Conservation (phyloP, 371 early-diverging fungal genomes). For the Mucor irregularis region DNA sequence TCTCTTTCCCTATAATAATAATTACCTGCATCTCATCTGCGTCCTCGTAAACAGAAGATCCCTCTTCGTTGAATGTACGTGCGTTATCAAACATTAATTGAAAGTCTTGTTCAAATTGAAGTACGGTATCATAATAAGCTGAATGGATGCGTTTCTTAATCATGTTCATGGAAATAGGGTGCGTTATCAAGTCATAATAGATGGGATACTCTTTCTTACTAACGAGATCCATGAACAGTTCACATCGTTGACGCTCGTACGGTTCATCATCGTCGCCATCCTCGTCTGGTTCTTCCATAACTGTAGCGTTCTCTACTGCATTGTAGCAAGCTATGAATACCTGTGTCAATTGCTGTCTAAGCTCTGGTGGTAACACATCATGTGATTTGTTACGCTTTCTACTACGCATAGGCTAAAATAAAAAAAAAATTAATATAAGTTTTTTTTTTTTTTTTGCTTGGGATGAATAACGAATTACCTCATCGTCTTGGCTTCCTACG, state of each 20-base stretch:
- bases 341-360: constrained; percentile 53
- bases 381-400: neutral
- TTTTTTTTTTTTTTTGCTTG: too few relatives aligned
- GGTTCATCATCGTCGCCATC: constrained; percentile 36
- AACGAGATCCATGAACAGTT: constrained; percentile 76
- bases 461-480: too few relatives aligned
- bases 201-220: constrained; percentile 77
- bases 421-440: neutral
- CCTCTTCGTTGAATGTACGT: constrained; percentile 76
- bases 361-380: constrained; percentile 24
- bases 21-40: constrained; percentile 60
- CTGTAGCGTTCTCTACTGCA: constrained; percentile 55
- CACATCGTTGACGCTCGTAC: constrained; percentile 51
- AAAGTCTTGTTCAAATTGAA: constrained; percentile 63
- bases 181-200: constrained; percentile 82
- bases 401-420: neutral
- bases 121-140: constrained; percentile 50
- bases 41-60: constrained; percentile 77
- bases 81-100: constrained; percentile 82
- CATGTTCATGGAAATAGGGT: constrained; percentile 81
- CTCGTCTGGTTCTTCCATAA: constrained; percentile 28
- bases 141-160: constrained; percentile 66
- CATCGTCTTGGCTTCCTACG: neutral
- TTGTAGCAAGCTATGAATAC: constrained; percentile 52
- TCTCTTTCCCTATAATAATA: neutral